phyloP scores from a whole-genome alignment of 176 grass and related monocot species.

The Triticum monococcum region DNA sequence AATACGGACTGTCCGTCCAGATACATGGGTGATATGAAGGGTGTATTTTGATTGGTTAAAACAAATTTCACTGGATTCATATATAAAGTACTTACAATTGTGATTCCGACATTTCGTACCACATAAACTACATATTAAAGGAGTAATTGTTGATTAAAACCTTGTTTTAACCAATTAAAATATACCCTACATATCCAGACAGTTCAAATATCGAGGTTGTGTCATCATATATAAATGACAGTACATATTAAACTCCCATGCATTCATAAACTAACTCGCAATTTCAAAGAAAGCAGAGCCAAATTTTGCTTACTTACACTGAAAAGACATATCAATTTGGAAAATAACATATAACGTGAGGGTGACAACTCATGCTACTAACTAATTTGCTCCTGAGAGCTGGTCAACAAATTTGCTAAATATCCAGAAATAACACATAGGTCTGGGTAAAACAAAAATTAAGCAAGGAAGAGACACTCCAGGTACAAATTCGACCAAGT shows the following conservation, averaged over 20 bases:
- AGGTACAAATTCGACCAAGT: not conserved
- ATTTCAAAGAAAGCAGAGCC: not conserved
- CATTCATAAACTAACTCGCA: not conserved
- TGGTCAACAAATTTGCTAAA: not conserved
- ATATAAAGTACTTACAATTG: not conserved
- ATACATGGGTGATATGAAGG: not conserved
- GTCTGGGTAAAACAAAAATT: not conserved
- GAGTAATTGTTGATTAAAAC: not conserved
- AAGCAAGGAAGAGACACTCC: not conserved
- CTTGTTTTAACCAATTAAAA: not conserved
- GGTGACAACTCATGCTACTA: not conserved
- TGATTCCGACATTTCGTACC: not conserved
- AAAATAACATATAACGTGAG: conserved; percentile 2
- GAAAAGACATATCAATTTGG: not conserved
- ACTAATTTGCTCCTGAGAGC: not conserved
- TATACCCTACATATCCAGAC: not conserved
- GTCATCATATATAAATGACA: not conserved
- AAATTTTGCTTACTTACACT: not conserved
- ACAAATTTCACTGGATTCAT: not conserved
- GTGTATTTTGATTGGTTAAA: not conserved
- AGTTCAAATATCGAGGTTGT: not conserved
- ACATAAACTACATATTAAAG: not conserved
- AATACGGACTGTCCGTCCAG: not conserved
- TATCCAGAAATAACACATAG: not conserved
- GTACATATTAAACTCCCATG: not conserved